Evolutionary conservation across 2,329 filamentous ascomycete genomes (phyloP), one percentile per base, ranked within the genome.

Genomic region (Epichloe coenophiala): DNA sequence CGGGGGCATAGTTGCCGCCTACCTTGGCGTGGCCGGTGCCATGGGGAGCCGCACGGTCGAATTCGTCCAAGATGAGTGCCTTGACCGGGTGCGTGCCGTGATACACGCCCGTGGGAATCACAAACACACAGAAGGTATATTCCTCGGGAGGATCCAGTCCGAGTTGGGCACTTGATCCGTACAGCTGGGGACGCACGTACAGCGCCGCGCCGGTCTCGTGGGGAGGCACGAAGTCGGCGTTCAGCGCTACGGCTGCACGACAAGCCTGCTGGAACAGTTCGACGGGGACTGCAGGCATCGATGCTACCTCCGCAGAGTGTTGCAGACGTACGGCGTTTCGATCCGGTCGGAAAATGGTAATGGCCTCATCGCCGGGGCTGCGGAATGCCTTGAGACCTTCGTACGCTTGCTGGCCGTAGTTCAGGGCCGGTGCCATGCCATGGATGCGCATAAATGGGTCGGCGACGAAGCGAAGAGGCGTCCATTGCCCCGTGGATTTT

Each of bases 331-430:
- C 68, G 38, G 90, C 93, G 66, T 97, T 97, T 63, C 84, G 81
- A 61, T 83, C 77, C 0, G 91, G 87, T 4, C 91, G 85, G 80
- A 97, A 97, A 66, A 97, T 80, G 64, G 82, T 80, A 70, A 97
- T 90, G 53, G 71, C 69, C 53, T 74, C 65, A 65, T 85, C 80
- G 52, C 77, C 72, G 17, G 88, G 86, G 2, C 76, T 74, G 55
- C 91, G 88, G 77, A 96, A 96, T 50, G 91, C 90, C 70, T 97
- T 97, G 65, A 97, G 81, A n/a, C 93, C 93, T 67, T 98, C 93
- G 74, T 95, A 98, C 61, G 88, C 91, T 72, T 97, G 93, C 65
- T 95, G 89, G 52, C 91, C 89, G 68, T 98, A 98, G 76, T 98
- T 98, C 57, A 97, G 80, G 42, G 82, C 91, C 0, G 93, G 90